Percentiles rank a stretch among this genome's conserved stretches.
Evolutionary conservation across 176 grass and related monocot genomes (phyloP).

Genomic region (Carex littledalei): DNA sequence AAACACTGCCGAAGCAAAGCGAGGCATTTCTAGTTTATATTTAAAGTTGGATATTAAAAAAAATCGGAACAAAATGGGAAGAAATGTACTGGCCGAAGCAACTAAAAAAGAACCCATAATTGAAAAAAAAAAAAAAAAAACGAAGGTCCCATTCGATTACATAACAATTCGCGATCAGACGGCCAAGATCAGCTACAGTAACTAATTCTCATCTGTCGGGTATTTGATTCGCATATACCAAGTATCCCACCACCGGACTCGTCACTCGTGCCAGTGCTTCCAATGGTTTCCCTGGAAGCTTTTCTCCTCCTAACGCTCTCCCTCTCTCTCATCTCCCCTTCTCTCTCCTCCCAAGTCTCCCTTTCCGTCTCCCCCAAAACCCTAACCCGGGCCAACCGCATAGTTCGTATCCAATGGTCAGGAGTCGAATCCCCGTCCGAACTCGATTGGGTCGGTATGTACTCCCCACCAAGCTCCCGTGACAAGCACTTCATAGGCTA

Average conservation of each 20-base stretch:
- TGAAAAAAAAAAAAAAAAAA: no score
- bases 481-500: conserved; percentile 79
- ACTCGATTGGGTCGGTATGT: conserved; percentile 78
- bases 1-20: no score
- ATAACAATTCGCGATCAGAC: not conserved
- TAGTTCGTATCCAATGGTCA: conserved; percentile 56
- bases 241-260: not conserved
- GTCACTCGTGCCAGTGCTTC: not conserved
- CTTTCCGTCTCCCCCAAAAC: conserved; percentile 47
- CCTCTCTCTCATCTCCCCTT: conserved; percentile 31
- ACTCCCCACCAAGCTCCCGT: conserved; percentile 66
- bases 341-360: conserved; percentile 25
- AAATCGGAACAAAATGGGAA: not conserved
- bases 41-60: no score
- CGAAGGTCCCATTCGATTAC: not conserved
- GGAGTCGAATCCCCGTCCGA: conserved; percentile 55
- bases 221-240: not conserved
- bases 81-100: not conserved
- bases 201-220: not conserved
- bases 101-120: not conserved
- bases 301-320: conserved; percentile 29
- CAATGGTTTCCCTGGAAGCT: conserved; percentile 29
- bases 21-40: no score
- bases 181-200: not conserved
- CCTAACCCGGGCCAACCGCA: conserved; percentile 27